Evolutionary conservation across 164 flowering plant genomes (phyloP).

Genomic region (Santalum album): DNA sequence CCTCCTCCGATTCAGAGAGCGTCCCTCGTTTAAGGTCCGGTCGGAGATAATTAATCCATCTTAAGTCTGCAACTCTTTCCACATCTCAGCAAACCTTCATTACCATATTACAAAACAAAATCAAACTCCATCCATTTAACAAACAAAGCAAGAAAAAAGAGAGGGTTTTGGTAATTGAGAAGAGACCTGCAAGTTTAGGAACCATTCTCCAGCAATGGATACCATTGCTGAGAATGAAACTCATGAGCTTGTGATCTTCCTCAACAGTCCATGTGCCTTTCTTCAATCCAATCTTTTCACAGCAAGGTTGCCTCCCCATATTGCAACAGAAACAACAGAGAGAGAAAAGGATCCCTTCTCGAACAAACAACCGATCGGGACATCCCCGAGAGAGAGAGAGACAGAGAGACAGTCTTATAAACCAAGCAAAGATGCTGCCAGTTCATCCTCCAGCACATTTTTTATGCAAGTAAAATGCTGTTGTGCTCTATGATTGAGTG

Average conservation of each 20-base stretch:
- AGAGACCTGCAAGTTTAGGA: constrained; percentile 73
- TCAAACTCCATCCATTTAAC: too few relatives aligned
- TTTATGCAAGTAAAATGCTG: constrained; percentile 12
- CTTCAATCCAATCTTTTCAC: constrained; percentile 70
- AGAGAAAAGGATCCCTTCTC: background rate
- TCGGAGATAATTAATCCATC: constrained; percentile 33
- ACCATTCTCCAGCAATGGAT: constrained; percentile 73
- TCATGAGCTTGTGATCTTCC: constrained; percentile 72
- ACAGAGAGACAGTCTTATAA: constrained; percentile 8
- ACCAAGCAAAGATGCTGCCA: constrained; percentile 50
- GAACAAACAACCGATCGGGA: background rate
- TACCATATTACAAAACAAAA: background rate
- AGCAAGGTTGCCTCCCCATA: constrained; percentile 80
- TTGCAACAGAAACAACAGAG: background rate
- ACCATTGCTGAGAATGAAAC: constrained; percentile 71
- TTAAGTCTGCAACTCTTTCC: constrained; percentile 67
- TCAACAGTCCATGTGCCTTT: constrained; percentile 80
- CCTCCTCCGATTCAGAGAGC: constrained; percentile 50
- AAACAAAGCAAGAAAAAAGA: background rate
- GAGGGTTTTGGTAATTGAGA: background rate
- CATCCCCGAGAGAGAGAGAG: constrained; percentile 4
- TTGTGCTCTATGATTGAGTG: constrained; percentile 35
- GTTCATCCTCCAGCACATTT: constrained; percentile 23
- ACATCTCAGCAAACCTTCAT: constrained; percentile 62
- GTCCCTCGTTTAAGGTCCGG: constrained; percentile 76